Evolutionary conservation across 257 asterid species (phyloP), one percentile per base, ranked within the genome.

Genomic region (Rauvolfia tetraphylla): DNA sequence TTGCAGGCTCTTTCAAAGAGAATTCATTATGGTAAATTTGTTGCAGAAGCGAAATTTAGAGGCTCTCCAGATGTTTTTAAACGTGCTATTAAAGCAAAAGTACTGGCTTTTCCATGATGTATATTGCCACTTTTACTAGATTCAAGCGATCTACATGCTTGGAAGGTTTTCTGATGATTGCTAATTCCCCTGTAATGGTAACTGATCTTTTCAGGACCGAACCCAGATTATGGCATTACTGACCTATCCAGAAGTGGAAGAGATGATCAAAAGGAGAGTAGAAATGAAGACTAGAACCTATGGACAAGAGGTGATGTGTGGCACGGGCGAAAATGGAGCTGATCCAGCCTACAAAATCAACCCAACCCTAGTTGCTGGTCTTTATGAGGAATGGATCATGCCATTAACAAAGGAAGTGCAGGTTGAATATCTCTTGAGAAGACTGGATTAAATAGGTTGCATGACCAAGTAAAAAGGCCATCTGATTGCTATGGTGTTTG

Each of bases 11-110:
- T 95, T 76, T 92, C 99, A 15, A 95, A 95, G 88, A 89, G 99
- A 85, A 91, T 91, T 73, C 99, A 95, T 85, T 95, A 93, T 1
- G 98, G 98, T 44, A 95, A 93, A 86, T 95, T 95, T 79, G 99
- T 95, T 23, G 98, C 99, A 23, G 99, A 95, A 83, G 98, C 98
- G 10, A 95, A 93, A 81, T 95, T 86, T 63, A 86, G 85, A 29
- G 92, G 82, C 34, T 88, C 96, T 29, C 97, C 99, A 4, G 96
- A 89, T 68, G 86, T 81, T 70, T 92, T 91, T 59, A 76, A 67
- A 34, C 79, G 96, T 73, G 97, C 96, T 62, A 95, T 95, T 22
- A 61, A 20, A 85, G 91, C 91, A 68, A 92, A 87, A 75, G 99
- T 93, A 80, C 75, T 86, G 41, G 5, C 73, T 48, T 46, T 67